These are phyloP conservation scores for Mycena pura DNA, from an alignment of 768 basidiomycete genomes.

Conservation along the genomic window DNA sequence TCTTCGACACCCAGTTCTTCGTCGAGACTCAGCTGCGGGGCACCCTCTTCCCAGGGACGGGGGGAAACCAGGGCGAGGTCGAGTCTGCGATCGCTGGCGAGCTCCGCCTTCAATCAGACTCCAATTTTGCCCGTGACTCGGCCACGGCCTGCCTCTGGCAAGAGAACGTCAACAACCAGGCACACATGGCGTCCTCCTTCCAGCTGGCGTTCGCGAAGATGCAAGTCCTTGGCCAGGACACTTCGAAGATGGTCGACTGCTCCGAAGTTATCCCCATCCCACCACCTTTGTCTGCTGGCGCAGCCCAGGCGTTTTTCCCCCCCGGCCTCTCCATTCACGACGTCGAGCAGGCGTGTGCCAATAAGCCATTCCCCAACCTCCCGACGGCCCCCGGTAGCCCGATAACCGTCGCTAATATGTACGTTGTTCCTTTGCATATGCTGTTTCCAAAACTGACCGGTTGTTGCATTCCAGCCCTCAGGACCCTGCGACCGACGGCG, in stretches of 20 bases:
- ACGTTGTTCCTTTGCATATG: not conserved
- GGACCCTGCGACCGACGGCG: constrained; percentile 1
- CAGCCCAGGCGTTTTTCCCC: not conserved
- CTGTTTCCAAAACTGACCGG: not conserved
- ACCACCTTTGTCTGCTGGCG: not conserved
- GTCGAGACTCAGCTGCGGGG: constrained; percentile 28
- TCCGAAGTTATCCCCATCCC: constrained; percentile 40
- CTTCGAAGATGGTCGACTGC: constrained; percentile 41
- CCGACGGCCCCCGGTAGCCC: not conserved
- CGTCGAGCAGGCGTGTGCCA: not conserved
- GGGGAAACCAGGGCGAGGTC: constrained; percentile 20
- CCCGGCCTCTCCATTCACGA: not conserved
- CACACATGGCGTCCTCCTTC: constrained; percentile 33
- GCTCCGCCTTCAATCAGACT: constrained; percentile 24
- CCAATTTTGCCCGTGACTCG: constrained; percentile 3
- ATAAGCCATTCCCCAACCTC: not conserved
- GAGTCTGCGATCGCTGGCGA: constrained; percentile 18
- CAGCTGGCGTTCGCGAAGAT: constrained; percentile 42
- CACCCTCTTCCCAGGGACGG: constrained; percentile 25
- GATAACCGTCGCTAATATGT: not conserved
- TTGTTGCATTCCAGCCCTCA: not conserved
- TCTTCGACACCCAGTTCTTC: constrained; percentile 33
- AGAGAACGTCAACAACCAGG: constrained; percentile 29
- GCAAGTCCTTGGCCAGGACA: constrained; percentile 39
- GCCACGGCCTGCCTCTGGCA: constrained; percentile 9